Evolutionary conservation across 2,329 filamentous ascomycete species (phyloP).

Genomic region (Ophiostoma ulmi): DNA sequence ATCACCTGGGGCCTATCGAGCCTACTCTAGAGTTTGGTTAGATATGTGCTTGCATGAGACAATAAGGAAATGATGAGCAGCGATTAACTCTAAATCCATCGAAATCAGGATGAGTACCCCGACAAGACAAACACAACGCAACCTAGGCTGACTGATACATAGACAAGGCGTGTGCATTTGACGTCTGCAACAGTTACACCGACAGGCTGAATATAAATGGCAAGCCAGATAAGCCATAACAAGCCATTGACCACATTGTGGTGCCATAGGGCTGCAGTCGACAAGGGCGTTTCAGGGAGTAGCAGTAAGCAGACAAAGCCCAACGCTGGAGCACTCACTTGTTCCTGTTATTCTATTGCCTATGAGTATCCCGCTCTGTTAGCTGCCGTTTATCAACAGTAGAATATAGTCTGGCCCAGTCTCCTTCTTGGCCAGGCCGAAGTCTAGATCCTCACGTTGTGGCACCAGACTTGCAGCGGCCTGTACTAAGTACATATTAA

Average conservation of each 20-base stretch:
- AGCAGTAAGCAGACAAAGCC: background rate
- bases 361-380: too few relatives aligned
- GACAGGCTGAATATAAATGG: background rate
- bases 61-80: background rate
- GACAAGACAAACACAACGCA: background rate
- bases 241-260: background rate
- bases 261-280: conserved; percentile 6
- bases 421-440: background rate
- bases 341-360: too few relatives aligned
- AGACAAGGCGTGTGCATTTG: conserved; percentile 6
- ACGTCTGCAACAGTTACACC: background rate
- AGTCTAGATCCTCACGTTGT: background rate
- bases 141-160: background rate
- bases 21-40: too few relatives aligned
- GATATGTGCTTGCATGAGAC: background rate
- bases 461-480: background rate
- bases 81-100: background rate
- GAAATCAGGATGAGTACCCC: background rate
- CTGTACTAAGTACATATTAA: background rate
- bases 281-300: background rate
- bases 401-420: too few relatives aligned
- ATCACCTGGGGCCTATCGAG: too few relatives aligned
- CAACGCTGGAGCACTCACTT: too few relatives aligned
- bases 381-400: too few relatives aligned
- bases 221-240: background rate